A percentile compares a stretch with the other conserved stretches of the same genome.
phyloP scores from a whole-genome alignment of 192 early-diverging fungal genomes.

The Dissophora ornata region DNA sequence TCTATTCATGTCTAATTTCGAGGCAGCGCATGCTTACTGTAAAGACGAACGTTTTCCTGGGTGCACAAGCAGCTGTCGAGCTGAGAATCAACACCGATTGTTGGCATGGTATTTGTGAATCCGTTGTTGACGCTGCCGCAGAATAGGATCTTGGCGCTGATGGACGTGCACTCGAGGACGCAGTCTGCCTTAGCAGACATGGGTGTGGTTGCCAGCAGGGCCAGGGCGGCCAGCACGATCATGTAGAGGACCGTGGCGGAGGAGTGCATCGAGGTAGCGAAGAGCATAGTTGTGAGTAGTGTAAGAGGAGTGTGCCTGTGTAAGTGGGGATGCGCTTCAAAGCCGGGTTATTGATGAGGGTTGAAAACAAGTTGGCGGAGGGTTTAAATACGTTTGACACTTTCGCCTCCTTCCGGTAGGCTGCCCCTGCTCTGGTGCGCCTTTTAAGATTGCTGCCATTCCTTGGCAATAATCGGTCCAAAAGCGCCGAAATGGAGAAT shows the following conservation, averaged over 20 bases:
- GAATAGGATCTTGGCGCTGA: slow-evolving; percentile 18
- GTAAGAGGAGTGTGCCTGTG: not conserved
- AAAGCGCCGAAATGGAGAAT: too few species aligned
- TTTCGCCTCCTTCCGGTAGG: too few species aligned
- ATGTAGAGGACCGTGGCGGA: not conserved
- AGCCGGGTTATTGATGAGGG: too few species aligned
- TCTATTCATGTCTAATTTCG: not conserved
- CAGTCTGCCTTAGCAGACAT: slow-evolving; percentile 24
- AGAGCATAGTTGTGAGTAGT: not conserved
- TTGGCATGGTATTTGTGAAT: slow-evolving; percentile 13
- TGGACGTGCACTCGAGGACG: slow-evolving; percentile 7
- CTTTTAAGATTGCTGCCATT: too few species aligned
- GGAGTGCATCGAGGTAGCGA: not conserved
- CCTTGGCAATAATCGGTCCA: too few species aligned
- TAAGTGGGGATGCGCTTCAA: too few species aligned
- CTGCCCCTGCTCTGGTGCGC: too few species aligned
- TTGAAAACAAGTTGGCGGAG: too few species aligned
- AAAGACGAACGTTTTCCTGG: slow-evolving; percentile 20
- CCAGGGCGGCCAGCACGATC: slow-evolving; percentile 11
- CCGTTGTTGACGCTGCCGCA: slow-evolving; percentile 18
- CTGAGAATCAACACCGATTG: slow-evolving; percentile 17
- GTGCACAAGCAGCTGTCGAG: slow-evolving; percentile 26
- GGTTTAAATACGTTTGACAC: too few species aligned
- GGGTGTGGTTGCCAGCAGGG: slow-evolving; percentile 16
- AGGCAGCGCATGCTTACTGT: slow-evolving; percentile 9